Conservation (phyloP, 805 yeast species). For the Candida nanaspora region DNA sequence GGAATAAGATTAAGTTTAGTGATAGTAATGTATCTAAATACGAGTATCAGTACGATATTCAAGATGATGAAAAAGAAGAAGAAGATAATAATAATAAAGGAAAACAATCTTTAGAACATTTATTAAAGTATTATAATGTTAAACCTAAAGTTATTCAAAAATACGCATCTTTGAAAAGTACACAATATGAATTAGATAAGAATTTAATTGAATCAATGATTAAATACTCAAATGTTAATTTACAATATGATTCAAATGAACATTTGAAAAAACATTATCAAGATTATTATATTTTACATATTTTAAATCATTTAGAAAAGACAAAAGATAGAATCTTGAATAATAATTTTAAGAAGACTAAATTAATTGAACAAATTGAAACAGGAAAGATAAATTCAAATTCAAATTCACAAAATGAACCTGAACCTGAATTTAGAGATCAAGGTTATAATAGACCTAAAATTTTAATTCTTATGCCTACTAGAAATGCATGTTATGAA, state of each 20-base stretch:
- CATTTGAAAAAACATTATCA: constrained; percentile 35
- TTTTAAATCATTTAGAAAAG: constrained; percentile 75
- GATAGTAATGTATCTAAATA: too few species aligned
- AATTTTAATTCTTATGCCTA: constrained; percentile 74
- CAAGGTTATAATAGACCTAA: constrained; percentile 96
- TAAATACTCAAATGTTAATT: constrained; percentile 63
- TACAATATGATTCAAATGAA: constrained; percentile 42
- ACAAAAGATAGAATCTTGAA: constrained; percentile 81
- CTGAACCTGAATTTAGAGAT: constrained; percentile 66
- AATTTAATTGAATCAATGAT: constrained; percentile 57
- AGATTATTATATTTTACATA: constrained; percentile 62
- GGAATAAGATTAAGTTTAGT: background rate
- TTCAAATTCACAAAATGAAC: too few species aligned
- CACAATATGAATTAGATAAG: constrained; percentile 37
- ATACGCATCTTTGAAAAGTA: constrained; percentile 21
- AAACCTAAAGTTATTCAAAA: constrained; percentile 40
- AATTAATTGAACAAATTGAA: constrained; percentile 26
- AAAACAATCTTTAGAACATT: constrained; percentile 2
- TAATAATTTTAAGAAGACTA: constrained; percentile 55
- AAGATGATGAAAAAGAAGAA: background rate
- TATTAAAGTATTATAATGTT: constrained; percentile 30
- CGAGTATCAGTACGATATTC: constrained; percentile 5
- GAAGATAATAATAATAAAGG: constrained; percentile 4
- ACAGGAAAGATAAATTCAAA: constrained; percentile 25
- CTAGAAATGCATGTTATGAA: constrained; percentile 69